Base-by-base conservation (phyloP, 2,329 filamentous ascomycete species). In the Penicillium psychrosexuale region DNA sequence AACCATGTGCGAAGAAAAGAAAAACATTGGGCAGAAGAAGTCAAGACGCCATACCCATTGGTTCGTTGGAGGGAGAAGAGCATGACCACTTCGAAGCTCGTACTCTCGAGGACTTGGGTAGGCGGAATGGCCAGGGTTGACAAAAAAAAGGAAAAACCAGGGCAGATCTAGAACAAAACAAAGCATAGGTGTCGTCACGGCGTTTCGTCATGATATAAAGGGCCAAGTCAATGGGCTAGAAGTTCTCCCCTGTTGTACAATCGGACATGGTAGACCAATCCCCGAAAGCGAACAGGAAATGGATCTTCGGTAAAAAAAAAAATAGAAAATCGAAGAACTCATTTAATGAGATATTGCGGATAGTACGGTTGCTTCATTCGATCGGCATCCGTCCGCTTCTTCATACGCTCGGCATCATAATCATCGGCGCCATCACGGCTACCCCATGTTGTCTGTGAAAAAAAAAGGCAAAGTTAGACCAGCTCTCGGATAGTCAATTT, bases 391-490 rank as follows among this genome's bases (percentile, higher is more conserved):
- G 71, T 71, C 50, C 68, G 70, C 59, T 70, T 72, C 60, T 73
- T 83, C 78, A 90, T 85, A 68, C 88, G 86, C 64, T 85, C 81
- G 60, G 82, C 82, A 73, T 95, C 88, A 74, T 95, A 89, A 63
- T 88, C 83, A 74, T 97, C 92, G 69, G 91, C 92, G 66, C 94
- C 92, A 66, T 91, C 90, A 74, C 92, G 88, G 76, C 91, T 96
- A 69, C 92, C 92, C 92, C 92, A 97, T 49, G 91, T 93, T 42
- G 92, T 97, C 92, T 97, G 56, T 47, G 44, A 49, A 24, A 28
- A 59, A 59, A 24, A 33, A 60, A 46, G 64, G 24, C 27, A 15
- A 24, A 65, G 37, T 53, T 37, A 48, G 44, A 9, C n/a, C 12
- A 53, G 51, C 30, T 48, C 37, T 42, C 13, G 31, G 13, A 40